Evolutionary conservation across 176 grass and related monocot genomes (phyloP).

Genomic region (Aegilops longissima): DNA sequence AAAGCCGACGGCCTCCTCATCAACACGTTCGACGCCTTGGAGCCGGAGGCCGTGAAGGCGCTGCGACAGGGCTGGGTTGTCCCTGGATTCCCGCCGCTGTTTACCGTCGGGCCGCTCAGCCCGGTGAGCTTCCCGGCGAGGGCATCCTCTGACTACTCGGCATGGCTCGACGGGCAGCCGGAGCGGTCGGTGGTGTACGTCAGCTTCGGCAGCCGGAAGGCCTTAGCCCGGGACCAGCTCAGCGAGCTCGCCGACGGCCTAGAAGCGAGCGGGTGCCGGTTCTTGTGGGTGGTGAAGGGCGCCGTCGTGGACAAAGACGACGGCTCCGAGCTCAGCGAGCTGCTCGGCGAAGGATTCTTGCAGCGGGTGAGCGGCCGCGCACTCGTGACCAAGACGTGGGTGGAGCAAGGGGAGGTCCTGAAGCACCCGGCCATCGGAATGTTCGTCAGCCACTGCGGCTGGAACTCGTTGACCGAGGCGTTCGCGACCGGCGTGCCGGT

Average conservation of each 20-base stretch:
- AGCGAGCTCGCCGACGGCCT: slow-evolving; percentile 53
- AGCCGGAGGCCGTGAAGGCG: slow-evolving; percentile 5
- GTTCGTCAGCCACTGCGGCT: slow-evolving; percentile 77
- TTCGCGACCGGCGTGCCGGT: slow-evolving; percentile 43
- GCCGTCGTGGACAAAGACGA: slow-evolving; percentile 54
- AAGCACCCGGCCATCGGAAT: slow-evolving; percentile 45
- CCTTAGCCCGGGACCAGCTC: slow-evolving; percentile 44
- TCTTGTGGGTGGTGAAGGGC: slow-evolving; percentile 80
- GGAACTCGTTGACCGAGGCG: slow-evolving; percentile 78
- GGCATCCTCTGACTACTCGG: background rate
- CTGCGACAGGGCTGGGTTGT: background rate
- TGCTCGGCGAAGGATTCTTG: slow-evolving; percentile 44
- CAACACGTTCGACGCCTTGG: slow-evolving; percentile 13
- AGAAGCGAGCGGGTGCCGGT: slow-evolving; percentile 46
- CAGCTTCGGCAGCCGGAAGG: slow-evolving; percentile 71
- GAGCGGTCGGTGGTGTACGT: slow-evolving; percentile 72
- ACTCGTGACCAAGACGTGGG: slow-evolving; percentile 64
- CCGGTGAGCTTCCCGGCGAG: too few species aligned
- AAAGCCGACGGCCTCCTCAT: background rate
- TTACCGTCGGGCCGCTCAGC: slow-evolving; percentile 37
- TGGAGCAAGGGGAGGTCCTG: slow-evolving; percentile 66
- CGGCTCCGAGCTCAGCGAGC: slow-evolving; percentile 11
- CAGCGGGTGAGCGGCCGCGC: slow-evolving; percentile 39
- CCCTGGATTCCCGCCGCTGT: slow-evolving; percentile 38
- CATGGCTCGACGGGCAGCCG: slow-evolving; percentile 58